These are phyloP conservation scores for Chlorella sp. DNA, from an alignment of 139 green algal species.

Conservation along the genomic window DNA sequence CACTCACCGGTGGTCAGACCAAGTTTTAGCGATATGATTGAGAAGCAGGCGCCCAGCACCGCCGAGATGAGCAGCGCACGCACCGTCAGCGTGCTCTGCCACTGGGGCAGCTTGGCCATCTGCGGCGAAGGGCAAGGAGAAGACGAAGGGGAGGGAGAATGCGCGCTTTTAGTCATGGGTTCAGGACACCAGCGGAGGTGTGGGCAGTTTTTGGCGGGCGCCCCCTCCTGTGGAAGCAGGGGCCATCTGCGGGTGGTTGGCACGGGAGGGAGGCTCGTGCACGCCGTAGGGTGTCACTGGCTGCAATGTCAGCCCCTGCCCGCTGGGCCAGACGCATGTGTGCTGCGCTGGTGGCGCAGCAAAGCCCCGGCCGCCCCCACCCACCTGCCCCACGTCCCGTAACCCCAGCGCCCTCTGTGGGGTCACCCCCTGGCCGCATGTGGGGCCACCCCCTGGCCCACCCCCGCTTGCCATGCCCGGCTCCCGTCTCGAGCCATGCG, in stretches of 20 bases:
- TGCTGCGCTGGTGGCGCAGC: no score
- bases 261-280: background rate
- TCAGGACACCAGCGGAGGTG: background rate
- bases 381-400: no score
- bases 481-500: background rate
- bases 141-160: background rate
- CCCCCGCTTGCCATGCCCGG: background rate
- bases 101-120: conserved; percentile 6
- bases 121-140: no score
- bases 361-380: no score
- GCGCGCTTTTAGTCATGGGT: background rate
- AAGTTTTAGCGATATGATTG: conserved; percentile 33
- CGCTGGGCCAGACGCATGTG: no score
- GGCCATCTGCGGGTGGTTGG: background rate
- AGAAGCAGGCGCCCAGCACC: conserved; percentile 29
- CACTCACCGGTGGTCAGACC: conserved; percentile 12
- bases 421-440: no score
- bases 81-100: conserved; percentile 3
- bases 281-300: background rate
- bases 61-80: conserved; percentile 3
- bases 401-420: no score
- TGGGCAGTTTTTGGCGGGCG: no score
- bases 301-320: no score
- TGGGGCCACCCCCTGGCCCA: no score
- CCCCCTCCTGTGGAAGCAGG: background rate